Evolutionary conservation across 2,329 filamentous ascomycete species (phyloP), one percentile per base, ranked within the genome.

Genomic region (Ustilaginoidea virens): DNA sequence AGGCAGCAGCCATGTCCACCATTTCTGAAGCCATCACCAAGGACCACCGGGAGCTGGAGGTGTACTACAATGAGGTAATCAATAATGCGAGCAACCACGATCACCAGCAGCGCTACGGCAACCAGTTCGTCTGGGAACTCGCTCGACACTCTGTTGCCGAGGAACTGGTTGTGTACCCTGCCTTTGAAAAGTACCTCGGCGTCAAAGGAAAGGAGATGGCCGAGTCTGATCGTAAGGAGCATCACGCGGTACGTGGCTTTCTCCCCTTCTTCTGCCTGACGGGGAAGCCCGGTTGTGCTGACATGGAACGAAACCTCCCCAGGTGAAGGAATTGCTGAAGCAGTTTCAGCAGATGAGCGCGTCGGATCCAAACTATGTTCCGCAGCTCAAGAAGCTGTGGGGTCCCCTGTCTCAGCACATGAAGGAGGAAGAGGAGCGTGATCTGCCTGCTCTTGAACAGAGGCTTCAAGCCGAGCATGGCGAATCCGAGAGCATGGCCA

Each of bases 81-180:
- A 43, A 40, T 17, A 38, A 44, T 17, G 36, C 51, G 1, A 39
- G 36, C 10, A 48, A 55, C 22, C 37, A 46, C 4, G 52, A 61
- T 17, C 46, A 56, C 5, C 47, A 53, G 37, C 39, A 43, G n/a
- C 49, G 50, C 13, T 62, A 51, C 34, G 52, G 54, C 7, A 66
- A 66, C 25, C 52, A 56, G 24, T 63, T 65, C 28, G 48, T 52
- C 1, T 65, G 60, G 62, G 59, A 64, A 28, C 43, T 66, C 0
- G 57, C 60, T 1, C 51, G 61, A 2, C 61, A 64, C 38, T 58
- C 57, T 0, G 47, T 65, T n/a, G 49, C 49, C 5, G 60, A 66
- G 34, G 60, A 66, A 36, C 40, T 65, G 0, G 49, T 71, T 7
- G 49, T 71, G 1, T 69, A 70, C 34, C 66, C 67, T 0, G 63